Base-by-base conservation (phyloP, 345 rosid species). In the Excoecaria agallocha region DNA sequence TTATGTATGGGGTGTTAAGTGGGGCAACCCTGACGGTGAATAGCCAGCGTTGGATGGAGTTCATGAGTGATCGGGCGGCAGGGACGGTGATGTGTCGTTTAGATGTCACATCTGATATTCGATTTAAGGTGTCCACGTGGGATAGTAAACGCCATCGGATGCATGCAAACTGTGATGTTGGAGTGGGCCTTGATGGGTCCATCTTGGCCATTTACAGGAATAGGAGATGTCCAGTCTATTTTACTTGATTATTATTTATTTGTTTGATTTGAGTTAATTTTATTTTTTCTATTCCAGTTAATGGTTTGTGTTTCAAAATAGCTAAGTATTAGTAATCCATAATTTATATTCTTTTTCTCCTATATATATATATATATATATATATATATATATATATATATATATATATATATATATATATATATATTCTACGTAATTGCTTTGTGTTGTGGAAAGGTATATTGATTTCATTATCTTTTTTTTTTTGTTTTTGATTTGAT, bases 41-140 rank as follows among this genome's bases (percentile, higher is more conserved):
- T 57, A 88, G 83, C 74, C 78, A 77, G 37, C 85, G 87, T 41
- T 89, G 97, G 97, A 65, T 49, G 71, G 88, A 88, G 85, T 87
- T 94, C 48, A 30, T 55, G 86, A 51, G 70, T 52, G 98, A 89
- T 16, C 91, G 94, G 39, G 70, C 75, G 15, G 82, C 25, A 55
- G 94, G 99, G 58, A 86, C 62, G 74, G 81, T 91, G 24, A 37
- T 69, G 71, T 93, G 90, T 2, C 91, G 97, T 25, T 76, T 92
- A 70, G 97, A 88, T 1, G 75, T 94, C 16, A 64, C 79, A 38
- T 83, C 97, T 0, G 66, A 61, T 52, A 84, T 93, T 46, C 74
- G 87, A 45, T 94, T 94, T 71, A 89, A 85, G 87, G 88, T 94
- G 78, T 86, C 80, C 63, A 66, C 87, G 77, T 94, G 97, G 97